These are phyloP conservation scores for Phytopythium vexans DNA, from an alignment of 352 stramenopile genomes.

Conservation along the genomic window DNA sequence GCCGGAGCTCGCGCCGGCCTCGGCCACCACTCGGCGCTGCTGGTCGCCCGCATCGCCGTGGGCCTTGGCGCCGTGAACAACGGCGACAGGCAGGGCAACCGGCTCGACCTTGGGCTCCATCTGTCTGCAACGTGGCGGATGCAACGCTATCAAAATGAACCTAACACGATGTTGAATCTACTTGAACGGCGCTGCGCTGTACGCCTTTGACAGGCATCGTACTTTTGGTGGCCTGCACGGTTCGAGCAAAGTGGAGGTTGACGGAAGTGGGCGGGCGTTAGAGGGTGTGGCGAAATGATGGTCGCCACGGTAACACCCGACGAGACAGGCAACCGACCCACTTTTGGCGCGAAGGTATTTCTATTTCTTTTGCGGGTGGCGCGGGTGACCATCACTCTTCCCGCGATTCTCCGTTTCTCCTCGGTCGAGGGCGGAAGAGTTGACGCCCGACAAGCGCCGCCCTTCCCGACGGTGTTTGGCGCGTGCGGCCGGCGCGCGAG, in stretches of 20 bases:
- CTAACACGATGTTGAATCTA: too few relatives aligned
- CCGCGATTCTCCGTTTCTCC: slow-evolving; percentile 18
- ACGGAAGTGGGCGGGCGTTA: not conserved
- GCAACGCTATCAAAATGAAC: too few relatives aligned
- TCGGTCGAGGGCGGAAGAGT: slow-evolving; percentile 3
- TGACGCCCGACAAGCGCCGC: slow-evolving; percentile 10
- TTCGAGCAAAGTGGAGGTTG: not conserved
- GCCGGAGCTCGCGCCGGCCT: slow-evolving; percentile 11
- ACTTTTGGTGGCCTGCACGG: too few relatives aligned
- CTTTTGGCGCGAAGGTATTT: slow-evolving; percentile 11
- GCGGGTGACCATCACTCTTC: slow-evolving; percentile 31
- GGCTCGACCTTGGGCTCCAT: not conserved
- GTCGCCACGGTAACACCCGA: not conserved
- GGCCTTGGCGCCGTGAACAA: not conserved
- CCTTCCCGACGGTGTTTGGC: slow-evolving; percentile 9
- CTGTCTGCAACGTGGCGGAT: too few relatives aligned
- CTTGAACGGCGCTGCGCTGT: too few relatives aligned
- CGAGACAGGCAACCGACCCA: not conserved
- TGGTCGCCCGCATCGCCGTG: slow-evolving; percentile 25
- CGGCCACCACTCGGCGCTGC: slow-evolving; percentile 28
- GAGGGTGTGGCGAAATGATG: not conserved
- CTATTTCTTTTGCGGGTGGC: slow-evolving; percentile 15
- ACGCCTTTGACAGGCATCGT: too few relatives aligned
- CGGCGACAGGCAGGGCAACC: not conserved
- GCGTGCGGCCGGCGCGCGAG: slow-evolving; percentile 14